Base-by-base conservation (phyloP, 2,329 filamentous ascomycete genomes). In the Chrysosporium keratinophilum region DNA sequence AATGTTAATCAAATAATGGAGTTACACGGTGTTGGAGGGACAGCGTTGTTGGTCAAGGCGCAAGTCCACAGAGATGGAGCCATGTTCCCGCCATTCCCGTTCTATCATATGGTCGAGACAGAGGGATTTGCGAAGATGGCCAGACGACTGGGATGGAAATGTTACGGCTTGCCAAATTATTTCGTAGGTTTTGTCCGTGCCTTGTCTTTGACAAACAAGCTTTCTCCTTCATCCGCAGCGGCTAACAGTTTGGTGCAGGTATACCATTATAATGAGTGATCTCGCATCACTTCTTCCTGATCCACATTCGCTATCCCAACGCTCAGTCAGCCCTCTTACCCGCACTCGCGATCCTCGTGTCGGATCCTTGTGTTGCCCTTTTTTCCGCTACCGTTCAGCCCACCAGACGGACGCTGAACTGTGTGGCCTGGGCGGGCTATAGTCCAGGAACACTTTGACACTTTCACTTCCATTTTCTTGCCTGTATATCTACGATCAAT, bases 121-220 rank as follows among this genome's bases (percentile, higher is more conserved):
- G 93, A 98, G 66, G 93, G 93, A 0, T 98, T 98, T 65, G 90
- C 93, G 15, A 95, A 91, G 73, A 98, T 98, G 93, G 90, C 90
- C 11, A 85, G 81, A 68, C 78, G 93, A 60, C 70, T 98, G 65
- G 89, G 89, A 47, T 96, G 89, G 83, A 78, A 84, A 57, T 80
- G 87, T 55, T 88, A 79, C 61, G 93, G 93, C n/a, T 74, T 97
- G 65, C 93, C 93, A 41, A 95, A 97, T 73, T 98, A 98, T 74
- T 90, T 91, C 78, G 93, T 96, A 73, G 67, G 81, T 72, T 10
- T 42, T 53, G 42, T 5, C 14, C 11, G n/a, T 19, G 5, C n/a
- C 10, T 6, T 17, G 20, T 45, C n/a, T 35, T 6, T 12, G 43
- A 39, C 15, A n/a, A 28, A 11, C 3, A 3, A 2, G 2, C 17